Percentiles rank a stretch among this genome's conserved stretches.
These are phyloP conservation scores for Parmelia sp. DNA, from an alignment of 495 filamentous ascomycete species.

Conservation along the genomic window DNA sequence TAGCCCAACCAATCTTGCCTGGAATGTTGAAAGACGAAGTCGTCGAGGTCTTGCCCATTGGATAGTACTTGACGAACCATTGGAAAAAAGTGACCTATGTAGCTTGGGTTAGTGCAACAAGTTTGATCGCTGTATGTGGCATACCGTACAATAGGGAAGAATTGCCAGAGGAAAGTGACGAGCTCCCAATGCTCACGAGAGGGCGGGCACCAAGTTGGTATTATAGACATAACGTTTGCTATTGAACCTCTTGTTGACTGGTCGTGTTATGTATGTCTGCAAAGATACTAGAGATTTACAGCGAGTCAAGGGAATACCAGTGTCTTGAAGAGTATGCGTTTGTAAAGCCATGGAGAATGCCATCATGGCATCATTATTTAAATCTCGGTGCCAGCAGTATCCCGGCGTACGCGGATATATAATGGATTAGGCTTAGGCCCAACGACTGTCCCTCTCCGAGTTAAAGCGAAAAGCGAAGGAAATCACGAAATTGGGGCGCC, in stretches of 20 bases:
- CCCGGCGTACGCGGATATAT: neutral
- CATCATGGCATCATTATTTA: neutral
- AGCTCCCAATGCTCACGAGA: conserved; percentile 46
- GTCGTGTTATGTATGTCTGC: neutral
- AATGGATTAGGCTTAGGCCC: neutral
- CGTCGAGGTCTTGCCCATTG: conserved; percentile 80
- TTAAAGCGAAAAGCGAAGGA: neutral
- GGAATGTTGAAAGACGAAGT: conserved; percentile 70
- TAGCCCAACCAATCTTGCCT: conserved; percentile 78
- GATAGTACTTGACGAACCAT: conserved; percentile 61
- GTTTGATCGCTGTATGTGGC: neutral
- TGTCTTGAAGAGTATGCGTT: neutral
- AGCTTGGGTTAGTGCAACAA: conserved; percentile 13
- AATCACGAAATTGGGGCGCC: conserved; percentile 1
- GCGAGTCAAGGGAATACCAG: neutral
- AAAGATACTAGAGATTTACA: neutral
- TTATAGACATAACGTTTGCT: conserved; percentile 30
- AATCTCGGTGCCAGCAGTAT: no score
- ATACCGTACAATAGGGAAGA: conserved; percentile 41
- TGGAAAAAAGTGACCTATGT: conserved; percentile 50
- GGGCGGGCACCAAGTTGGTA: conserved; percentile 41
- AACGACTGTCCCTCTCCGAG: neutral
- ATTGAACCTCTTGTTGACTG: neutral
- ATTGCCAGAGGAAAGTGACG: conserved; percentile 36
- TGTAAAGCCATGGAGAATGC: neutral